Conservation (phyloP, 345 rosid species). For the Laguncularia racemosa region DNA sequence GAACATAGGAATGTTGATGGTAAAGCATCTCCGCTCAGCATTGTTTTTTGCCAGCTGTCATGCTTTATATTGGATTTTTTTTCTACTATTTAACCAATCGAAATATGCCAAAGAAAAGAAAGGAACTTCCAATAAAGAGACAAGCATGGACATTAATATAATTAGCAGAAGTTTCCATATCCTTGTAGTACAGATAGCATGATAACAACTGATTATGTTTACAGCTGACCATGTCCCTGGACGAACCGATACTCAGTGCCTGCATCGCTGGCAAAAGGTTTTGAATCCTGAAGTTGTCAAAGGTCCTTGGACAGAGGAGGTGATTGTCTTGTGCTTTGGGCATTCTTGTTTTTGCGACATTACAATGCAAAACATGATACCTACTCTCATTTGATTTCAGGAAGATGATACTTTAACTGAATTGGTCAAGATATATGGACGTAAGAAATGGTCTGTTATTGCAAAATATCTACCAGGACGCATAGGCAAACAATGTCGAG, state of each 20-base stretch:
- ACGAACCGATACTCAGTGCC: slow-evolving; percentile 41
- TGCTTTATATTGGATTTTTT: too few species aligned
- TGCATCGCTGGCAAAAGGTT: slow-evolving; percentile 55
- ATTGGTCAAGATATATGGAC: slow-evolving; percentile 25
- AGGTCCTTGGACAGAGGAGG: slow-evolving; percentile 53
- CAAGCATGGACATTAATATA: neutral
- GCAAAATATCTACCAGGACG: slow-evolving; percentile 42
- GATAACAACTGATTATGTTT: neutral
- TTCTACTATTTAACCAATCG: too few species aligned
- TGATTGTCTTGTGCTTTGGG: neutral
- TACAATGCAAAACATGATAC: neutral
- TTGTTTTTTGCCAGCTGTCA: too few species aligned
- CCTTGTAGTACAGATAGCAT: neutral
- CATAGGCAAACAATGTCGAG: slow-evolving; percentile 53
- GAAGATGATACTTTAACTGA: slow-evolving; percentile 36
- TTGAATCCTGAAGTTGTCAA: slow-evolving; percentile 39
- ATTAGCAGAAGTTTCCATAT: neutral
- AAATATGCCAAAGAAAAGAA: too few species aligned
- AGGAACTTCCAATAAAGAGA: too few species aligned
- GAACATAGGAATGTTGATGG: too few species aligned
- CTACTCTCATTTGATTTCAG: slow-evolving; percentile 15
- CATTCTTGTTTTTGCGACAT: neutral
- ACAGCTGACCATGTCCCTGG: slow-evolving; percentile 39
- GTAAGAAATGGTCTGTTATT: slow-evolving; percentile 38
- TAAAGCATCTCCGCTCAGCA: too few species aligned